phyloP scores from a whole-genome alignment of 805 yeast species.

The Cyberlindnera subsufficiens region DNA sequence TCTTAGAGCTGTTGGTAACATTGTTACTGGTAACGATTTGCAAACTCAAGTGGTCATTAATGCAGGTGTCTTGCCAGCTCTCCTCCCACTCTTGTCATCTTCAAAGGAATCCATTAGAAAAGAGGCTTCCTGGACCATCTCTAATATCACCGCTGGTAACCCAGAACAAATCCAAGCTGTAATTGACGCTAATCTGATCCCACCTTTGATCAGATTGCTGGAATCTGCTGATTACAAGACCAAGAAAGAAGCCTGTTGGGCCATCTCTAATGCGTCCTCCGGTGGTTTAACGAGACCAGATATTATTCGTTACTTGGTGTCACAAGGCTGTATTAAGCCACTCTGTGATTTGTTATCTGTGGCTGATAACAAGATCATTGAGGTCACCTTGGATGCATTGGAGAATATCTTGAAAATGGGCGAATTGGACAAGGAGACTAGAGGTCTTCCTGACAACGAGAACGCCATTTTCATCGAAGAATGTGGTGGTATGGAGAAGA shows the following conservation, averaged over 20 bases:
- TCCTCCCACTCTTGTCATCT: constrained; percentile 72
- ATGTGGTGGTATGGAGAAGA: constrained; percentile 98
- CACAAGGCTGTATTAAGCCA: constrained; percentile 96
- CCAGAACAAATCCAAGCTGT: constrained; percentile 95
- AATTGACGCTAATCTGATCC: constrained; percentile 88
- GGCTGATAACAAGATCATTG: constrained; percentile 88
- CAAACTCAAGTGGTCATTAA: constrained; percentile 95
- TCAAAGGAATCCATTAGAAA: constrained; percentile 90
- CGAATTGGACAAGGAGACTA: constrained; percentile 80
- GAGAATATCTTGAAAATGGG: constrained; percentile 94
- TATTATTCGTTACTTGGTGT: constrained; percentile 86
- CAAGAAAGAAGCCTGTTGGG: constrained; percentile 99
- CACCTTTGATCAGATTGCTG: constrained; percentile 78
- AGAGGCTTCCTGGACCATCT: constrained; percentile 98
- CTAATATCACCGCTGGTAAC: constrained; percentile 97
- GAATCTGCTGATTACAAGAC: constrained; percentile 90
- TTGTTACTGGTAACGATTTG: constrained; percentile 92
- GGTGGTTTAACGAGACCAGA: constrained; percentile 92
- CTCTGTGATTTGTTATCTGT: constrained; percentile 85
- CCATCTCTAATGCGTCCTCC: constrained; percentile 93
- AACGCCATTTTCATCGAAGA: constrained; percentile 92
- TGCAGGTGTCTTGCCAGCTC: constrained; percentile 83
- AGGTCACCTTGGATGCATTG: constrained; percentile 91
- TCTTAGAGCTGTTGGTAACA: constrained; percentile 93
- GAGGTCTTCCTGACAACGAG: constrained; percentile 66